Evolutionary conservation across 73 alveolate species (phyloP), one percentile per base, ranked within the genome.

Genomic region (Diophrys appendiculata): DNA sequence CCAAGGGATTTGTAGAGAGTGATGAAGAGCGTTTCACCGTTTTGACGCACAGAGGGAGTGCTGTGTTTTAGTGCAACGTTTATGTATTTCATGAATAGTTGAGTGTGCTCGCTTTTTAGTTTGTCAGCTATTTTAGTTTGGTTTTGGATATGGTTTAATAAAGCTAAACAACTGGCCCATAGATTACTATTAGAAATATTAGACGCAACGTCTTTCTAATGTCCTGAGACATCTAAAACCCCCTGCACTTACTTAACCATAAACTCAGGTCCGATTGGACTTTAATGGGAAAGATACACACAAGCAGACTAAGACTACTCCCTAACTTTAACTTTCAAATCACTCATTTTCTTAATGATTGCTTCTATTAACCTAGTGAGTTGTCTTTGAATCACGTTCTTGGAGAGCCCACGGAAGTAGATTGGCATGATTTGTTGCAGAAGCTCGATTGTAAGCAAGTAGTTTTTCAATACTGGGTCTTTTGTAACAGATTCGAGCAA

Each of bases 401-500:
- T 73, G 29, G 53, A 43, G 23, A 43, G 60, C 5, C 34, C 43
- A 30, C 87, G 78, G n/a, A 79, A 55, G 80, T 67, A 85, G 18
- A 79, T 71, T 11, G 93, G 93, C 5, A 85, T 69, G 35, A 76
- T 76, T 35, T 78, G 76, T 33, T 85, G 76, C 33, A 85, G 54
- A 2, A 85, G 54, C 25, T 85, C 86, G 0, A 85, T 3, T 1
- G 72, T 24, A 13, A 76, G n/a, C 26, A 85, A 29, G 71, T 69
- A 79, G 26, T 33, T 85, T 71, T 85, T 85, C 30, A 85, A 79
- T 0, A 85, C 93, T 0, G 93, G 93, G 73, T 85, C 93, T 54
- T 78, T 85, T 13, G 54, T 81, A 22, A 33, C 2, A 0, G 83
- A 73, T 35, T 81, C 89, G 2, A 29, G 43, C 1, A 81, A 52